Percentiles rank a stretch among this genome's conserved stretches.
Conservation (phyloP, 1,284 basidiomycete genomes). For the Rhodotorula sp. region DNA sequence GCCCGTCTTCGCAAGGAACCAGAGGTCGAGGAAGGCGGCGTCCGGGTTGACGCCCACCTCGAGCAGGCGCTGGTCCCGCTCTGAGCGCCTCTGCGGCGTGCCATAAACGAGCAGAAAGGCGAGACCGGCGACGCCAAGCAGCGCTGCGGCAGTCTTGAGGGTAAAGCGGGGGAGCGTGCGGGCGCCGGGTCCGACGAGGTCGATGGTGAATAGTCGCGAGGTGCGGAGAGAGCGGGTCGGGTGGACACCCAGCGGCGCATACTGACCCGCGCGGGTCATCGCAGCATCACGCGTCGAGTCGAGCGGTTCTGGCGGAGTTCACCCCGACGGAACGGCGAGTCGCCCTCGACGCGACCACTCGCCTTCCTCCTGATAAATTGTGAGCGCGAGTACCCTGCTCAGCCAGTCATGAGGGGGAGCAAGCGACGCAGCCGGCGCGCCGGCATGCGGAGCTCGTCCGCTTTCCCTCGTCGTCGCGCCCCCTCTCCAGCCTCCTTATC, state of each 20-base stretch:
- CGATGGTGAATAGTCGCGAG: neutral
- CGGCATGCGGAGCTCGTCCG: too few relatives aligned
- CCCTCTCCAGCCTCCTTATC: neutral
- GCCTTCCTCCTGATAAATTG: too few relatives aligned
- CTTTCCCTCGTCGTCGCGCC: neutral
- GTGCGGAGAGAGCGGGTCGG: neutral
- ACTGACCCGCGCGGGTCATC: neutral
- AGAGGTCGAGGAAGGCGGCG: slow-evolving; percentile 9
- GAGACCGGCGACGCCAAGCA: neutral
- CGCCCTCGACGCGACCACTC: too few relatives aligned
- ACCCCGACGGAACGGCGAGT: too few relatives aligned
- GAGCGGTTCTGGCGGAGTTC: neutral
- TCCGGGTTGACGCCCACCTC: slow-evolving; percentile 1
- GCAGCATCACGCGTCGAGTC: neutral
- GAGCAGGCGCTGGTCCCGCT: neutral
- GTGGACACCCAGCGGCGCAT: neutral
- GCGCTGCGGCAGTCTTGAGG: neutral
- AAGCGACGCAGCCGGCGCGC: too few relatives aligned
- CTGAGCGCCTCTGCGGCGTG: neutral
- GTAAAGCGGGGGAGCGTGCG: neutral
- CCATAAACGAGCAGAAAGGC: neutral
- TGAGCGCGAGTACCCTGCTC: too few relatives aligned
- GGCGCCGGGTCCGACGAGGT: neutral
- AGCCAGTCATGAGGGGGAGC: too few relatives aligned
- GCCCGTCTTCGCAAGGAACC: neutral